Evolutionary conservation across 305 asterid genomes (phyloP).

Genomic region (Rubia balearica): DNA sequence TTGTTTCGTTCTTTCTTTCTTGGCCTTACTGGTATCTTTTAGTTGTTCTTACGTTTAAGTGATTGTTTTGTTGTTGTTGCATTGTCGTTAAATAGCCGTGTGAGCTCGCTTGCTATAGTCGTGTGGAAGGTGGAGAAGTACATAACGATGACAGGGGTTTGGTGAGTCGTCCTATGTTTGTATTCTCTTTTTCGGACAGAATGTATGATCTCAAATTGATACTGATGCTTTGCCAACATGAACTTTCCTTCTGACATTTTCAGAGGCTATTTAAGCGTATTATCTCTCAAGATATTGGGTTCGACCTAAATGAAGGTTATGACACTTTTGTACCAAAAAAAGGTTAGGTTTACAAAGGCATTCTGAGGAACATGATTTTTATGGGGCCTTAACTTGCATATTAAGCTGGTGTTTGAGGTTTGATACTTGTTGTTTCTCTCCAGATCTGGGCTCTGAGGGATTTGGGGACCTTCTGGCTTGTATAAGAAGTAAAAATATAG

Average conservation of each 20-base stretch:
- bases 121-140: constrained; percentile 91
- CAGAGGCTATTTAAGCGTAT: constrained; percentile 93
- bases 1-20: constrained; percentile 1
- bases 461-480: constrained; percentile 89
- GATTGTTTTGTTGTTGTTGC: constrained; percentile 18
- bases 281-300: constrained; percentile 81
- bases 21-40: neutral
- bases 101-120: constrained; percentile 95
- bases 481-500: constrained; percentile 69
- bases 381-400: neutral
- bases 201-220: neutral
- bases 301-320: constrained; percentile 87
- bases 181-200: neutral
- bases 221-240: constrained; percentile 17
- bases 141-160: constrained; percentile 87
- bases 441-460: constrained; percentile 92
- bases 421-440: constrained; percentile 22
- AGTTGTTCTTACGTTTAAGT: constrained; percentile 13
- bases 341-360: constrained; percentile 46
- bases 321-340: constrained; percentile 69
- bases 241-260: constrained; percentile 19
- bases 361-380: constrained; percentile 10
- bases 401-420: constrained; percentile 14
- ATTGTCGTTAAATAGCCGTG: constrained; percentile 62
- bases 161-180: constrained; percentile 46